Percentiles rank a stretch among this genome's conserved stretches.
phyloP scores from a whole-genome alignment of 495 filamentous ascomycete species.

The Talaromyces stipitatus region DNA sequence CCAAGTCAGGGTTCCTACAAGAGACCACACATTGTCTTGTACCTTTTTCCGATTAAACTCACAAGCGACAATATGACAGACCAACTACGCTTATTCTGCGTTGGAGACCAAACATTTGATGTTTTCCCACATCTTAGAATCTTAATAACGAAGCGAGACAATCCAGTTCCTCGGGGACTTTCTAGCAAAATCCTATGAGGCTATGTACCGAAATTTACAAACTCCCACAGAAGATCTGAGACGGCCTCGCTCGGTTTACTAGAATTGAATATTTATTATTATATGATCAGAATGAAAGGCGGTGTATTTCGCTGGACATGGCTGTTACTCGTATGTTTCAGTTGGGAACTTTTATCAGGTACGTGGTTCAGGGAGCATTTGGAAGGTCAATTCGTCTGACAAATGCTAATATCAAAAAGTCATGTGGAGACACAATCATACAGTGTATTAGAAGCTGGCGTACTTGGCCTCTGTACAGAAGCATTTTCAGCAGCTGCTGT shows the following conservation, averaged over 20 bases:
- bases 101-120: conserved; percentile 19
- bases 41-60: neutral
- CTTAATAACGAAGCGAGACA: conserved; percentile 10
- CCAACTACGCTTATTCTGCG: conserved; percentile 11
- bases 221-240: conserved; percentile 9
- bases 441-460: conserved; percentile 15
- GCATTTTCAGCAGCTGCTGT: conserved; percentile 57
- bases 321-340: conserved; percentile 25
- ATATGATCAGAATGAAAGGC: conserved; percentile 11
- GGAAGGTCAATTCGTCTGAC: neutral
- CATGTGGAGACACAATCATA: neutral
- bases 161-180: conserved; percentile 15
- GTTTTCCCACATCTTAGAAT: conserved; percentile 11
- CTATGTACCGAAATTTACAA: conserved; percentile 15
- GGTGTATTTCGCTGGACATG: conserved; percentile 22
- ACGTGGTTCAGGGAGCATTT: neutral
- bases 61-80: conserved; percentile 10
- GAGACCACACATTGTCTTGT: neutral
- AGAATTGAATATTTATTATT: conserved; percentile 18
- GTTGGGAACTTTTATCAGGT: conserved; percentile 20
- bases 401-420: neutral
- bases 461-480: conserved; percentile 52
- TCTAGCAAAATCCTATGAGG: conserved; percentile 14
- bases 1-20: too few relatives aligned
- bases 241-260: conserved; percentile 17